These are phyloP conservation scores for Orychophragmus violaceus DNA, from an alignment of 345 rosid genomes.

Conservation along the genomic window DNA sequence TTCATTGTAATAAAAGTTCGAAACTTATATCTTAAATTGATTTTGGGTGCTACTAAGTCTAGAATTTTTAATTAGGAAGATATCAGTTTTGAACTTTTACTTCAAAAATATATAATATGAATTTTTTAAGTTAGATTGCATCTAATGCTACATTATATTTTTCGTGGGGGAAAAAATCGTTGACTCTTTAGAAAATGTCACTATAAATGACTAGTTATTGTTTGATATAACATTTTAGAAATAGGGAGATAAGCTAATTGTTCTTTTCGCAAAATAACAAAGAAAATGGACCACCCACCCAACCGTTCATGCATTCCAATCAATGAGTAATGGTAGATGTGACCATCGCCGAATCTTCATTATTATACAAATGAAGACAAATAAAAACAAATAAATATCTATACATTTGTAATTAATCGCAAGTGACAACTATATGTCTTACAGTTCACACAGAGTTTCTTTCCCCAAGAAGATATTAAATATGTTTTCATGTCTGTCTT, in stretches of 20 bases:
- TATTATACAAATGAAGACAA: not conserved
- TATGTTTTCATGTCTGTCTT: not conserved
- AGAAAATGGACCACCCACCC: not conserved
- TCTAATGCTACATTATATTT: too few relatives aligned
- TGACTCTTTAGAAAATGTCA: too few relatives aligned
- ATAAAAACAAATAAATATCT: not conserved
- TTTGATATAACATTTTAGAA: not conserved
- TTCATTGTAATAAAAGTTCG: too few relatives aligned
- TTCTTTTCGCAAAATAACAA: not conserved
- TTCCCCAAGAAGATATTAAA: not conserved
- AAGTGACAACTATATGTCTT: not conserved
- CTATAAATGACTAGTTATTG: too few relatives aligned
- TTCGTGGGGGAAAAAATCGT: too few relatives aligned
- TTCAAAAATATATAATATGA: too few relatives aligned
- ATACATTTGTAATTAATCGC: not conserved
- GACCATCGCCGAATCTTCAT: not conserved
- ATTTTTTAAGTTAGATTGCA: too few relatives aligned
- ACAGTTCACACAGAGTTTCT: not conserved
- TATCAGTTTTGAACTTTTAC: too few relatives aligned
- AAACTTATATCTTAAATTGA: too few relatives aligned
- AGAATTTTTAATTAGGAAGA: too few relatives aligned
- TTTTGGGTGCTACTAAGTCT: too few relatives aligned
- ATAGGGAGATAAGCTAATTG: not conserved
- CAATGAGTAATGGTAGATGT: not conserved
- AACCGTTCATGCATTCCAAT: not conserved